Evolutionary conservation across 2,329 filamentous ascomycete species (phyloP).

Genomic region (Corinectria fuckeliana): DNA sequence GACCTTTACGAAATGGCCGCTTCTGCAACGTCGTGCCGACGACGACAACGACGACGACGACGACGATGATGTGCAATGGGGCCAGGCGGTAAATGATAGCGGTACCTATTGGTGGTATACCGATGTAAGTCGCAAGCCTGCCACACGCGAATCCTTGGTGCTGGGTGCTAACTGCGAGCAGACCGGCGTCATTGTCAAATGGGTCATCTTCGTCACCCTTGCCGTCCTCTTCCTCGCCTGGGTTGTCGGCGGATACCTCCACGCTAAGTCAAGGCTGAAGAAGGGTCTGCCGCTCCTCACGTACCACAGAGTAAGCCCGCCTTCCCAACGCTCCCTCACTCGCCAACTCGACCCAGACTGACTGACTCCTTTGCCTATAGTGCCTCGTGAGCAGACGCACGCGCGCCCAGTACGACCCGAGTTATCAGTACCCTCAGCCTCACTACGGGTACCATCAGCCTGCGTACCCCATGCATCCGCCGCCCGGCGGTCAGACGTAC

Average conservation of each 20-base stretch:
- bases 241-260: constrained; percentile 71
- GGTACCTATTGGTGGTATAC: constrained; percentile 41
- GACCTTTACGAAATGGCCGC: constrained; percentile 22
- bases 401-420: constrained; percentile 55
- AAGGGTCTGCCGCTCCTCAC: constrained; percentile 69
- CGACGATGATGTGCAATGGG: background rate
- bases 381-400: constrained; percentile 58
- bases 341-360: background rate
- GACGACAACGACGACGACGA: constrained; percentile 10
- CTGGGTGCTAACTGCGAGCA: constrained; percentile 40
- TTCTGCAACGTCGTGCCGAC: constrained; percentile 27
- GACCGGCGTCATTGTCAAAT: constrained; percentile 73
- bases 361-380: constrained; percentile 41
- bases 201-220: constrained; percentile 70
- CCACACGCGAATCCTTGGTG: background rate
- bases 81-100: constrained; percentile 20
- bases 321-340: background rate
- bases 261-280: constrained; percentile 70
- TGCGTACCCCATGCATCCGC: constrained; percentile 45
- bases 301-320: constrained; percentile 69
- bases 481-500: constrained; percentile 38
- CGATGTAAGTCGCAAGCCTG: constrained; percentile 30
- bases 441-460: constrained; percentile 46
- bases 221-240: constrained; percentile 65
- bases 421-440: constrained; percentile 52